Evolutionary conservation across 2,329 filamentous ascomycete genomes (phyloP).

Genomic region (Hypoxylon sp.): DNA sequence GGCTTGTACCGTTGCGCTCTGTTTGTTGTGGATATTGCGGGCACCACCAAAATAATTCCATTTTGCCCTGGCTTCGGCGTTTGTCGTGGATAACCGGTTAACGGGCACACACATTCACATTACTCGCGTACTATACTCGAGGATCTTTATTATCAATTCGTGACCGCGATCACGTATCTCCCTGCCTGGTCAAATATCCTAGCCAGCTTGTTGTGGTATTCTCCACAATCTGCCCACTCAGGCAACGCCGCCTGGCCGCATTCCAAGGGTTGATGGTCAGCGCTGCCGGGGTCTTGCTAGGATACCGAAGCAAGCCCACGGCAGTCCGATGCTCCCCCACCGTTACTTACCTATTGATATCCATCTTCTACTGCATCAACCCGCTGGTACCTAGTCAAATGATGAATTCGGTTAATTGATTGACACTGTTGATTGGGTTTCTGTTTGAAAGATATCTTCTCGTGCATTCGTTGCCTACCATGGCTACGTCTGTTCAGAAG

Average conservation of each 20-base stretch:
- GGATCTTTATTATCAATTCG: conserved; percentile 29
- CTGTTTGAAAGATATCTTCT: conserved; percentile 28
- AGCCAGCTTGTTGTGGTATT: conserved; percentile 37
- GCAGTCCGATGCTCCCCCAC: conserved; percentile 40
- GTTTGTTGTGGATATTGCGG: conserved; percentile 33
- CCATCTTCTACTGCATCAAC: conserved; percentile 33
- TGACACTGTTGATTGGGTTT: conserved; percentile 38
- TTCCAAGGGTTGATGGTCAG: conserved; percentile 41
- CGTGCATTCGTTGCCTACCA: conserved; percentile 38
- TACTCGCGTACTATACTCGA: conserved; percentile 12
- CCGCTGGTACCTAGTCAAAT: conserved; percentile 45
- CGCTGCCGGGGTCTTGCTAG: conserved; percentile 38
- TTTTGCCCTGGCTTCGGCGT: conserved; percentile 26
- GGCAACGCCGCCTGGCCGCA: conserved; percentile 44
- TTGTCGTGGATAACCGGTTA: conserved; percentile 28
- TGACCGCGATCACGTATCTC: conserved; percentile 36
- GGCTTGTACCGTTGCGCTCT: conserved; percentile 14
- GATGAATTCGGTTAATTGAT: conserved; percentile 46
- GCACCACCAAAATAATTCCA: conserved; percentile 8
- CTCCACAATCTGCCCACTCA: conserved; percentile 47
- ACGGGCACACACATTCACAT: conserved; percentile 30
- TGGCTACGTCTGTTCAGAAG: conserved; percentile 49
- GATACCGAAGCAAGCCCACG: conserved; percentile 35
- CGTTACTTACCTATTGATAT: conserved; percentile 32
- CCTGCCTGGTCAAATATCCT: conserved; percentile 30